These are phyloP conservation scores for Trichosanthes truncata DNA, from an alignment of 306 rosid genomes.

Conservation along the genomic window DNA sequence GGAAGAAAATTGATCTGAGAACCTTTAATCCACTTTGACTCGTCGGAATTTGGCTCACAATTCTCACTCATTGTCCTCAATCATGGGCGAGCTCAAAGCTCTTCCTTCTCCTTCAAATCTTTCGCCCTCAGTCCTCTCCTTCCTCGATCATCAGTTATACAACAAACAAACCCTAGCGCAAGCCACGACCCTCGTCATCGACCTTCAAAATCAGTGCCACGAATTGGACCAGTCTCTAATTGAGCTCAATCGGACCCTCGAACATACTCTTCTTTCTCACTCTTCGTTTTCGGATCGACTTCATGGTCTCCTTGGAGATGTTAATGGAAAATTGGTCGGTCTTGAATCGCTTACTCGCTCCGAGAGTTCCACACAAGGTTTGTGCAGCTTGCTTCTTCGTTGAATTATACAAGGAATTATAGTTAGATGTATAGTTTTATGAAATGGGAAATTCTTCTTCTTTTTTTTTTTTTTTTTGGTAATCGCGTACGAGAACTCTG, in stretches of 20 bases:
- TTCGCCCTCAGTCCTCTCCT: constrained; percentile 45
- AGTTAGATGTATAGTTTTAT: not conserved
- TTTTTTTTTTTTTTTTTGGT: not conserved
- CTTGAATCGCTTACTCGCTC: constrained; percentile 39
- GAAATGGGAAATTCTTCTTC: constrained; percentile 6
- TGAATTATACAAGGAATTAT: not conserved
- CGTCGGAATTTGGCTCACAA: not conserved
- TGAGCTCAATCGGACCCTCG: constrained; percentile 51
- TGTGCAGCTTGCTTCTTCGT: not conserved
- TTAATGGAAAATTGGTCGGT: constrained; percentile 28
- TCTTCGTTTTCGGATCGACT: constrained; percentile 49
- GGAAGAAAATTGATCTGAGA: not conserved
- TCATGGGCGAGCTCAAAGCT: constrained; percentile 17
- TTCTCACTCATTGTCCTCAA: not conserved
- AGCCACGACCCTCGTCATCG: constrained; percentile 38
- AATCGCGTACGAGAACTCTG: not conserved
- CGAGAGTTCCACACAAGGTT: constrained; percentile 28
- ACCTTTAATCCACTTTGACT: not conserved
- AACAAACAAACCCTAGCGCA: constrained; percentile 21
- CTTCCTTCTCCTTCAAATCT: constrained; percentile 45
- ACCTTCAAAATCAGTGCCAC: constrained; percentile 50
- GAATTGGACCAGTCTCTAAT: constrained; percentile 49
- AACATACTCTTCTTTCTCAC: constrained; percentile 40
- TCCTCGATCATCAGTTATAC: constrained; percentile 40
- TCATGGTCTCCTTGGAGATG: constrained; percentile 30